Base-by-base conservation (phyloP, 148 eudicot species). In the Nepenthes gracilis region DNA sequence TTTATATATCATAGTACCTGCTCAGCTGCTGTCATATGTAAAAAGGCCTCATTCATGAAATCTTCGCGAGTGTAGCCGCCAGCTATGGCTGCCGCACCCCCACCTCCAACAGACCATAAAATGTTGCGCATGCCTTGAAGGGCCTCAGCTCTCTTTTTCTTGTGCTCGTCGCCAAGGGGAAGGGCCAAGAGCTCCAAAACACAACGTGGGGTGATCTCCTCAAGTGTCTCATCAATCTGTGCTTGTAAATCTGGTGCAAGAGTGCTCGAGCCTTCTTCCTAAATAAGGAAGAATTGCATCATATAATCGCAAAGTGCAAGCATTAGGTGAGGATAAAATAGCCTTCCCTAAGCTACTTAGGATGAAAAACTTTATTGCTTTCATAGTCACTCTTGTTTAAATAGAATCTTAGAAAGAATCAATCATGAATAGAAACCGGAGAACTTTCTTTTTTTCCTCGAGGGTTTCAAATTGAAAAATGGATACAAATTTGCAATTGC, bases 191-290 rank as follows among this genome's bases (percentile, higher is more conserved):
- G 97, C 81, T 89, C 96, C 69, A 93, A 66, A 49, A 86, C 97
- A 76, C 85, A 93, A 50, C 79, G 87, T 14, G 99, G 99, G 51
- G 77, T 84, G 63, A 93, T 83, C 74, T 93, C 99, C 74, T 93
- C 99, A 69, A 93, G 70, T n/a, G 99, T 89, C 70, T 93, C 99
- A 66, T 93, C 99, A 79, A 93, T 84, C 67, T 93, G 87, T 49
- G 86, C 81, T 72, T 89, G 91, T 64, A 93, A 75, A 67, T 93
- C 97, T 47, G 89, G 97, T 50, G 99, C 96, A 64, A 93, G 97
- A 71, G 86, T 93, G 64, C 92, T 89, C 35, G 99, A 90, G 63
- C 97, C 97, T 83, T 93, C 99, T 74, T 93, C 99, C 99, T 93
- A 80, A 48, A 65, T 53, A 14, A 67, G 33, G 35, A 57, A 63